Evolutionary conservation across 1,139 yeast species (phyloP).

Genomic region (Debaryomycetaceae sp.): DNA sequence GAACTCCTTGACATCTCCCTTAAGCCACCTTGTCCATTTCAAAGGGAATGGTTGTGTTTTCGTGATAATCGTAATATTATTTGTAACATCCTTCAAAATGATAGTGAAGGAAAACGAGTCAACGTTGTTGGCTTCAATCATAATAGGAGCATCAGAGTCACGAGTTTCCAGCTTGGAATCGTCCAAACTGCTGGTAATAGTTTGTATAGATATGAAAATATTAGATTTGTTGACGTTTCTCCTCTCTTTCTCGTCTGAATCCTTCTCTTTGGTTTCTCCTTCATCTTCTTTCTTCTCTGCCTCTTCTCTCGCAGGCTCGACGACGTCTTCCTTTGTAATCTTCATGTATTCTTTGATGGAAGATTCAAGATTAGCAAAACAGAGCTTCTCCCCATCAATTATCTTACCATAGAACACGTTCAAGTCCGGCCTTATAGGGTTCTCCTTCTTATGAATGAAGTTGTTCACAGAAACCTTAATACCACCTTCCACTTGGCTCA

Average conservation of each 20-base stretch:
- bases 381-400: conserved; percentile 85
- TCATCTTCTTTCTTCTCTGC: conserved; percentile 22
- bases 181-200: conserved; percentile 38
- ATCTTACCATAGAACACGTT: conserved; percentile 74
- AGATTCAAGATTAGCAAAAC: conserved; percentile 81
- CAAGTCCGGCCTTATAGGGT: conserved; percentile 38
- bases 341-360: conserved; percentile 50
- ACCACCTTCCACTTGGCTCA: conserved; percentile 91
- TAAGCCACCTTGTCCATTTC: conserved; percentile 87
- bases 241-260: conserved; percentile 17
- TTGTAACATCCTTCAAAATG: conserved; percentile 72
- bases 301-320: conserved; percentile 19
- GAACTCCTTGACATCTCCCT: conserved; percentile 40
- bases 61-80: conserved; percentile 67
- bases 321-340: conserved; percentile 15
- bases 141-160: conserved; percentile 29
- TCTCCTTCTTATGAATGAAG: conserved; percentile 40
- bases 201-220: conserved; percentile 77
- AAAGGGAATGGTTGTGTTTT: conserved; percentile 88
- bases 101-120: conserved; percentile 59
- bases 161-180: conserved; percentile 14
- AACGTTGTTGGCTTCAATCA: conserved; percentile 39
- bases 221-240: conserved; percentile 48
- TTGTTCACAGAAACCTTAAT: conserved; percentile 58
- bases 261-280: conserved; percentile 17